These are phyloP conservation scores for Talaromyces thailandensis DNA, from an alignment of 495 filamentous ascomycete genomes.

Conservation along the genomic window DNA sequence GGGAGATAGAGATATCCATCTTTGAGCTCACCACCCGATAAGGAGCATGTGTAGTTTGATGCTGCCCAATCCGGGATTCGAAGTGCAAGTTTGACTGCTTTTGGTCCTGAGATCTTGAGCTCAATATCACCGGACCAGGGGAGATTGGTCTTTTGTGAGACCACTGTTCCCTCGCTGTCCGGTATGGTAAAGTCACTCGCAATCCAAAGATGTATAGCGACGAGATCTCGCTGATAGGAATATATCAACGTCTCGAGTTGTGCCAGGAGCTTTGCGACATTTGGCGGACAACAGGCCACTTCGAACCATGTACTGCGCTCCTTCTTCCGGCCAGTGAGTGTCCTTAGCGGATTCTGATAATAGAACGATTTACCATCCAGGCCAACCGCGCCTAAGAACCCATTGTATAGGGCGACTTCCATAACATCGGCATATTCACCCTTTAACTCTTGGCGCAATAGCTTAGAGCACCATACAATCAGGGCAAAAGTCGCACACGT, in stretches of 20 bases:
- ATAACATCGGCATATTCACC: slow-evolving; percentile 47
- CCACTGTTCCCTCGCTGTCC: slow-evolving; percentile 23
- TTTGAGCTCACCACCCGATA: background rate
- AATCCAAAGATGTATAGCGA: slow-evolving; percentile 46
- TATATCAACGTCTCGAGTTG: slow-evolving; percentile 18
- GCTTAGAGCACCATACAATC: slow-evolving; percentile 33
- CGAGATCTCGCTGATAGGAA: slow-evolving; percentile 12
- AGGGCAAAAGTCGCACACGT: slow-evolving; percentile 54
- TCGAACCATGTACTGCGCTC: slow-evolving; percentile 44
- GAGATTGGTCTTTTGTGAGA: slow-evolving; percentile 44
- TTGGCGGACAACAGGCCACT: slow-evolving; percentile 50
- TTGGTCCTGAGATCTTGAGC: slow-evolving; percentile 24
- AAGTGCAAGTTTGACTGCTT: slow-evolving; percentile 27
- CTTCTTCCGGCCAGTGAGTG: slow-evolving; percentile 14
- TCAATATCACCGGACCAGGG: slow-evolving; percentile 44
- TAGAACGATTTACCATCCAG: slow-evolving; percentile 15
- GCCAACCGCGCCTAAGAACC: slow-evolving; percentile 44
- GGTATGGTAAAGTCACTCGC: slow-evolving; percentile 33
- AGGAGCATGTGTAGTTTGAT: slow-evolving; percentile 4
- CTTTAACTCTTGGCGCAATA: slow-evolving; percentile 27
- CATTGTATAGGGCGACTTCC: slow-evolving; percentile 53
- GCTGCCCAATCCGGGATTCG: slow-evolving; percentile 44
- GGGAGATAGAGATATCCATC: slow-evolving; percentile 40
- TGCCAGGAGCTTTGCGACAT: slow-evolving; percentile 42
- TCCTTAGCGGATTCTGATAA: slow-evolving; percentile 3